Conservation (phyloP, 2,329 filamentous ascomycete species). For the Neurospora sp. region DNA sequence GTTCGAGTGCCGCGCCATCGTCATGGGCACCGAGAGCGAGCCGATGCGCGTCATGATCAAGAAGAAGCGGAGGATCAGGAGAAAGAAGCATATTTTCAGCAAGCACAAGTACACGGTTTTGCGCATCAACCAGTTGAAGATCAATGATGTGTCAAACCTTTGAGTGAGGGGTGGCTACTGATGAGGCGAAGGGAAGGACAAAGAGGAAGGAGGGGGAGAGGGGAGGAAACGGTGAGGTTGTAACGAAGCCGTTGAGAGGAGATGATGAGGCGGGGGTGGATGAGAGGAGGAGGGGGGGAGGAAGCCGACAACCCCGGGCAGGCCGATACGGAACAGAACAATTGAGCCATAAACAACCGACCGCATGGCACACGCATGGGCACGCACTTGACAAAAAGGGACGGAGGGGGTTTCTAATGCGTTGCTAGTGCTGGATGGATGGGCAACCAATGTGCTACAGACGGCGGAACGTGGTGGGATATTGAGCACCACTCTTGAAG, state of each 20-base stretch:
- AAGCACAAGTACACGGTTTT: constrained; percentile 87
- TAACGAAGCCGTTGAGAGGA: neutral
- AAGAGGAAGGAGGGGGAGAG: constrained; percentile 6
- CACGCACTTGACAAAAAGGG: neutral
- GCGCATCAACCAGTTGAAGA: constrained; percentile 70
- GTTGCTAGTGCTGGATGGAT: neutral
- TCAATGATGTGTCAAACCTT: constrained; percentile 27
- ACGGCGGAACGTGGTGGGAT: neutral
- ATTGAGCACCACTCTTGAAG: neutral
- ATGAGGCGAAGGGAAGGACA: constrained; percentile 22
- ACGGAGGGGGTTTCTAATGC: neutral
- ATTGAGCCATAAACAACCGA: neutral
- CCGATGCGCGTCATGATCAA: constrained; percentile 70
- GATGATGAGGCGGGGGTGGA: neutral
- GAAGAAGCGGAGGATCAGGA: constrained; percentile 68
- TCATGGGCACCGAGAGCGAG: constrained; percentile 76
- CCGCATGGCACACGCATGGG: neutral
- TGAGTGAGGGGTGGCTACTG: constrained; percentile 6
- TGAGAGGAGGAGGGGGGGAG: neutral
- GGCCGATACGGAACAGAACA: neutral
- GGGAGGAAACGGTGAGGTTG: neutral
- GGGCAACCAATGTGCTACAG: neutral
- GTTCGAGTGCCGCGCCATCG: constrained; percentile 76
- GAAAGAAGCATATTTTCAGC: constrained; percentile 68
- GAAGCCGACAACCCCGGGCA: neutral